Base-by-base conservation (phyloP, 176 grass and related monocot species). In the Saccharum officinarum region DNA sequence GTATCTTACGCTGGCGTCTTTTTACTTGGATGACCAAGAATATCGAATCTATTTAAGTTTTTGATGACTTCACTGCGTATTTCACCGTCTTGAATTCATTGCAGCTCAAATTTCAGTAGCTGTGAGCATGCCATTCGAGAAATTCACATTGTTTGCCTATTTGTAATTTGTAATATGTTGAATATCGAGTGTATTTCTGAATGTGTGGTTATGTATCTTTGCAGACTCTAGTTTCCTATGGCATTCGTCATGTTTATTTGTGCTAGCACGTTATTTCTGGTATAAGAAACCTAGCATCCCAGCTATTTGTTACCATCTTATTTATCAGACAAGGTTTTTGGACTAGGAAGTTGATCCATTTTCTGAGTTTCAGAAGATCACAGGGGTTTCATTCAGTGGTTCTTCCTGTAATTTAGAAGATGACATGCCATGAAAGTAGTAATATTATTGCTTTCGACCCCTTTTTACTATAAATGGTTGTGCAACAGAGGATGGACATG, bases 131-230 rank as follows among this genome's bases (percentile, higher is more conserved):
- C 12, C 41, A 73, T 6, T 46, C 1, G 13, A 28, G 12, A 13
- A 73, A 73, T 25, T 47, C 42, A 47, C n/a, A 16, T 30, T 73
- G 42, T 47, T 28, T 47, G 14, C 23, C 6, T 44, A 31, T 18
- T 74, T 74, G 26, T 8, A 2, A 18, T 74, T 74, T 31, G 15
- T 74, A 15, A 33, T 6, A 5, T 50, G 25, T 10, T 17, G 39
- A 28, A 30, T 47, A 4, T 4, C n/a, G 17, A 85, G 25, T 84
- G n/a, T 75, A 82, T 20, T 38, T 72, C 8, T 82, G 16, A 73
- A 89, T 36, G 52, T 46, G 38, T 50, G 55, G 26, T 62, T 71
- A 69, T 71, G 39, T 59, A 54, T 83, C 8, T 77, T 63, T 55
- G 47, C 20, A n/a, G 26, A 46, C 10, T 61, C 36, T 15, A 69